Percentiles rank a stretch among this genome's conserved stretches.
Evolutionary conservation across 768 basidiomycete species (phyloP).

Genomic region (Mycena metata): DNA sequence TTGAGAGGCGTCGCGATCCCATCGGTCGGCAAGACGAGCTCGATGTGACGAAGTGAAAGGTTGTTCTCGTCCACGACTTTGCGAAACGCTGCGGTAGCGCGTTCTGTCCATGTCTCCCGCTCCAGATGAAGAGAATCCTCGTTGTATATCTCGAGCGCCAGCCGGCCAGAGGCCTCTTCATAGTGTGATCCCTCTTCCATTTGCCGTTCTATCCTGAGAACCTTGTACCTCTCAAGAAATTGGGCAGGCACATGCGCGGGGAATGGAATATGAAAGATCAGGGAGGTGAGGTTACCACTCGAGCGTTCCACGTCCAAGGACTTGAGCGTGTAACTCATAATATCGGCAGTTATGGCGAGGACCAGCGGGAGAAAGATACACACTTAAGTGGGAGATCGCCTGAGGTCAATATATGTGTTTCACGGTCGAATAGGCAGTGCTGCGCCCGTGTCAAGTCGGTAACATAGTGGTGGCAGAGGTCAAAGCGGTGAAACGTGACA

Average conservation of each 20-base stretch:
- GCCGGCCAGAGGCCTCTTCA: neutral
- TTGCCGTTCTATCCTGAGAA: neutral
- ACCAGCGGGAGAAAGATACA: too few species aligned
- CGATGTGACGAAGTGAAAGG: constrained; percentile 11
- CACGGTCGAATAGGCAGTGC: too few species aligned
- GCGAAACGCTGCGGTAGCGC: neutral
- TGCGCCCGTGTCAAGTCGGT: too few species aligned
- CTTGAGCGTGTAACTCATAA: too few species aligned
- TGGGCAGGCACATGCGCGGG: neutral
- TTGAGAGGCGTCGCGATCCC: constrained; percentile 26
- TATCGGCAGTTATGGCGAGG: too few species aligned
- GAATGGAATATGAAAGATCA: constrained; percentile 6
- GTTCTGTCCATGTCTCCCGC: neutral
- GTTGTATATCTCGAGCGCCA: constrained; percentile 13
- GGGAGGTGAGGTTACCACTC: neutral
- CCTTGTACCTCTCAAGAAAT: neutral
- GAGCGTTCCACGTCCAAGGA: too few species aligned
- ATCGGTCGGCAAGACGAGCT: constrained; percentile 17
- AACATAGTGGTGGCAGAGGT: too few species aligned
- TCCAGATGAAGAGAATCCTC: neutral
- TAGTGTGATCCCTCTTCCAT: neutral
- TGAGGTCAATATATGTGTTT: too few species aligned
- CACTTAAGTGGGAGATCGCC: too few species aligned
- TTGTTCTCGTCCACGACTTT: constrained; percentile 1
- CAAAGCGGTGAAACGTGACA: too few species aligned